Percentiles rank a stretch among this genome's conserved stretches.
Evolutionary conservation across 148 eudicot species (phyloP).

Genomic region (Polygonum maritimum): DNA sequence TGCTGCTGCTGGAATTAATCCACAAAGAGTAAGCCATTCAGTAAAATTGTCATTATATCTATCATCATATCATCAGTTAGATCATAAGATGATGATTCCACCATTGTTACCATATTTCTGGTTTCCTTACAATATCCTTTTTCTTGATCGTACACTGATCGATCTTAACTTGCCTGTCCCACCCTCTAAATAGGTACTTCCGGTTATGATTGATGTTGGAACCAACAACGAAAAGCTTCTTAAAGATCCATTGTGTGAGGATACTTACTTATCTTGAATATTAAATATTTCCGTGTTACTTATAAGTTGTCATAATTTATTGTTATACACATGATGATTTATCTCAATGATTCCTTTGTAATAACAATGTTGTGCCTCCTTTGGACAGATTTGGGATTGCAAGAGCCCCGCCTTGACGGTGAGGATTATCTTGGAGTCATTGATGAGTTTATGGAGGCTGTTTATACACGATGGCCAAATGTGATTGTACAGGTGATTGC

Average conservation of each 20-base stretch:
- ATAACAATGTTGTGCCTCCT: not conserved
- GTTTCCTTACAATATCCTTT: not conserved
- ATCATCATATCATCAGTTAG: not conserved
- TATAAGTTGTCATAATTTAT: not conserved
- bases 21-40: constrained; percentile 65
- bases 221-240: constrained; percentile 94
- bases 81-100: not conserved
- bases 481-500: constrained; percentile 78
- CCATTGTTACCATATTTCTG: not conserved
- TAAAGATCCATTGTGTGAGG: constrained; percentile 80
- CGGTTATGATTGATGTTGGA: constrained; percentile 98
- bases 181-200: constrained; percentile 60
- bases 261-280: constrained; percentile 3
- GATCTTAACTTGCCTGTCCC: not conserved
- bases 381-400: constrained; percentile 78
- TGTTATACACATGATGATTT: not conserved
- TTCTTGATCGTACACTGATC: not conserved
- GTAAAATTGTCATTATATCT: not conserved
- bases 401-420: constrained; percentile 90
- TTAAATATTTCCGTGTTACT: not conserved
- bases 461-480: constrained; percentile 94
- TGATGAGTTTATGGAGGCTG: constrained; percentile 97
- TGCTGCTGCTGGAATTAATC: constrained; percentile 99
- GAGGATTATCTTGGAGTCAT: constrained; percentile 83
- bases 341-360: not conserved